These are phyloP conservation scores for Puccinia triticina DNA, from an alignment of 1,284 basidiomycete genomes.

Conservation along the genomic window DNA sequence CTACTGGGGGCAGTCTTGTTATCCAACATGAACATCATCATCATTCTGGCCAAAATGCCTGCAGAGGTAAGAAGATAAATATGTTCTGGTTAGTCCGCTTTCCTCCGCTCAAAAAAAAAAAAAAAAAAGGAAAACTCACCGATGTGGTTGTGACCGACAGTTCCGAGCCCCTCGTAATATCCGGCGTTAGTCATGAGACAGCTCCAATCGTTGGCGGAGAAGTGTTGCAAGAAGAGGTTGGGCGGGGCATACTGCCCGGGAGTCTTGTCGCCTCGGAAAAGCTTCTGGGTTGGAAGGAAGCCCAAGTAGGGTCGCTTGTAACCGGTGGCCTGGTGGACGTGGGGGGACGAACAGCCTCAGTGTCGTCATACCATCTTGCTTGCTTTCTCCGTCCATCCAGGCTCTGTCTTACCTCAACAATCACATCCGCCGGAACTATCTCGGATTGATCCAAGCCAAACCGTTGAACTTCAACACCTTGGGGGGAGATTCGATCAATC, in stretches of 20 bases:
- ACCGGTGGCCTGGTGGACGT: conserved; percentile 30
- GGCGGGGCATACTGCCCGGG: conserved; percentile 39
- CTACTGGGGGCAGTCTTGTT: conserved; percentile 23
- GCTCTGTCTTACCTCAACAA: conserved; percentile 30
- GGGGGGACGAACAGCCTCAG: too few relatives aligned
- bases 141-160: conserved; percentile 43
- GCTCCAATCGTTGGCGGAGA: conserved; percentile 16
- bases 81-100: too few relatives aligned
- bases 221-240: conserved; percentile 40
- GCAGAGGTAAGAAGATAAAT: too few relatives aligned
- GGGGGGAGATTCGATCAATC: conserved; percentile 16
- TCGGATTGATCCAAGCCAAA: not conserved
- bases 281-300: conserved; percentile 23
- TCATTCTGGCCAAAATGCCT: conserved; percentile 43
- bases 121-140: not conserved
- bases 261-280: conserved; percentile 11
- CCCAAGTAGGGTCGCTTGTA: conserved; percentile 26
- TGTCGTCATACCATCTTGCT: not conserved
- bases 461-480: not conserved
- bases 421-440: conserved; percentile 31
- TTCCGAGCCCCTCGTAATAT: conserved; percentile 31
- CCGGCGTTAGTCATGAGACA: conserved; percentile 48
- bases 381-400: not conserved
- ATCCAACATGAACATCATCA: conserved; percentile 50
- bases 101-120: too few relatives aligned